Conservation (phyloP, 768 basidiomycete genomes). For the Hericium rajendrae region DNA sequence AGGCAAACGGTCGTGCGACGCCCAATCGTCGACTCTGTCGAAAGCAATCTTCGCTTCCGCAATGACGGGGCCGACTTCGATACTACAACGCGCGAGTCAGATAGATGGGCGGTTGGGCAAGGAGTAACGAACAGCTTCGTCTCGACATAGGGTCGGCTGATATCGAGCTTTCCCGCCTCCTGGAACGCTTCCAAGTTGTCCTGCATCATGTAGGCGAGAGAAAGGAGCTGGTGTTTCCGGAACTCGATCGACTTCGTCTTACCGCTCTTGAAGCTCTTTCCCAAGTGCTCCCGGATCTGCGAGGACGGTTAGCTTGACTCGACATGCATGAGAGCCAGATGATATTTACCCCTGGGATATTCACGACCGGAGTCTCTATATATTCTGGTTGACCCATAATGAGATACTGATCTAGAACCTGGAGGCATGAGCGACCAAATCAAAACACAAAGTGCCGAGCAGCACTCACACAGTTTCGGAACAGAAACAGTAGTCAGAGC, state of each 20-base stretch:
- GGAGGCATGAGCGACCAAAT: too few species aligned
- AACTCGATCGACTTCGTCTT: slow-evolving; percentile 54
- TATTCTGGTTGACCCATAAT: not conserved
- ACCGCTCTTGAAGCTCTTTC: slow-evolving; percentile 48
- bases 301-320: slow-evolving; percentile 25
- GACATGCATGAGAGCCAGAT: not conserved
- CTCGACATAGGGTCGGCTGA: slow-evolving; percentile 56
- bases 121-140: slow-evolving; percentile 33
- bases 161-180: slow-evolving; percentile 45
- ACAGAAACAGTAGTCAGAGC: too few species aligned
- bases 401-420: not conserved
- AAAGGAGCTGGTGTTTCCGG: slow-evolving; percentile 64
- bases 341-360: slow-evolving; percentile 16
- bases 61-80: slow-evolving; percentile 49
- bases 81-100: slow-evolving; percentile 38
- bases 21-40: slow-evolving; percentile 63
- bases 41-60: slow-evolving; percentile 39
- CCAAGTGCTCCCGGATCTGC: slow-evolving; percentile 48
- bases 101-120: not conserved
- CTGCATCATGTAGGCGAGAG: slow-evolving; percentile 59
- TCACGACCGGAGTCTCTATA: slow-evolving; percentile 15
- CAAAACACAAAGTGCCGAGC: too few species aligned
- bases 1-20: slow-evolving; percentile 46
- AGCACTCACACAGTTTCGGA: too few species aligned
- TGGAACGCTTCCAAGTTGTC: slow-evolving; percentile 58